Conservation (phyloP, 192 early-diverging fungal genomes). For the Lunasporangiospora selenospora region DNA sequence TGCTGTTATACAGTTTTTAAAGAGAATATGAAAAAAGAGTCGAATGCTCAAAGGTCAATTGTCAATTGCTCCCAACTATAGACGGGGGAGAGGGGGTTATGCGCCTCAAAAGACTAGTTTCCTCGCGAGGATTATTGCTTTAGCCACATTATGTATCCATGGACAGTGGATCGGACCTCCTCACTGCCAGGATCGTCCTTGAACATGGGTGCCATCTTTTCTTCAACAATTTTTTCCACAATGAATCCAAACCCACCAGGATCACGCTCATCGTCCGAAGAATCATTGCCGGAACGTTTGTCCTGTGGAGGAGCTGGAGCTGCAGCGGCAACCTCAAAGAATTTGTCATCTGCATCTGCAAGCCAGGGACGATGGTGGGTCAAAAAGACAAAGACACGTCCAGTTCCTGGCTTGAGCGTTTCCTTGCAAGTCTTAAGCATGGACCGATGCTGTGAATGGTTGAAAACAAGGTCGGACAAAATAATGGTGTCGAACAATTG, state of each 20-base stretch:
- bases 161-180: constrained; percentile 78
- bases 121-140: no score
- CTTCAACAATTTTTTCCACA: constrained; percentile 69
- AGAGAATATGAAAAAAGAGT: no score
- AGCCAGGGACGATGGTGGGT: constrained; percentile 87
- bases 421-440: constrained; percentile 74
- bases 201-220: constrained; percentile 86
- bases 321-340: constrained; percentile 77
- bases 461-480: constrained; percentile 86
- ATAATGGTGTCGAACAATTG: constrained; percentile 82
- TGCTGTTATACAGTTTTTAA: no score
- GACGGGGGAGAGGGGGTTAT: no score
- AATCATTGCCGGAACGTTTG: constrained; percentile 25
- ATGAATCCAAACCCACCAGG: constrained; percentile 65
- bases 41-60: no score
- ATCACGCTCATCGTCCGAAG: constrained; percentile 58
- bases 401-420: constrained; percentile 63
- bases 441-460: constrained; percentile 85
- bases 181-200: constrained; percentile 84
- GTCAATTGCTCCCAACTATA: no score
- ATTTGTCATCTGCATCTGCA: constrained; percentile 78
- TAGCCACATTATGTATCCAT: constrained; percentile 67
- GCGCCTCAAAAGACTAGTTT: no score
- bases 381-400: constrained; percentile 78
- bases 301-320: constrained; percentile 22